Conservation (phyloP, 129 eudicot species). For the Pulicaria dysenterica region DNA sequence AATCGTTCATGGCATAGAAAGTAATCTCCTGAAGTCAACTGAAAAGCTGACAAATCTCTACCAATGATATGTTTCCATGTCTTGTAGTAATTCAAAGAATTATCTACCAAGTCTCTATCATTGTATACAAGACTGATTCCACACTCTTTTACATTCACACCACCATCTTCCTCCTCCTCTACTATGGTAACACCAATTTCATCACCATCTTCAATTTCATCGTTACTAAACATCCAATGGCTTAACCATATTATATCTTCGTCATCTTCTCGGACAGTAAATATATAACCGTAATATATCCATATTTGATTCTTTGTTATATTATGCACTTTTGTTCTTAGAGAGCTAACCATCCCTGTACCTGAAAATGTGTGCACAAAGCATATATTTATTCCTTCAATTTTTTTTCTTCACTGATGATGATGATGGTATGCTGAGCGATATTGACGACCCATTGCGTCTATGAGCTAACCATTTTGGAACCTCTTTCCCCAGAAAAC, state of each 20-base stretch:
- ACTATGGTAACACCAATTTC: no score
- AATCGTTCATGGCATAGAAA: no score
- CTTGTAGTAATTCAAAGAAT: no score
- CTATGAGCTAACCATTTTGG: constrained; percentile 10
- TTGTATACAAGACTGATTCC: no score
- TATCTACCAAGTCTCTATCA: no score
- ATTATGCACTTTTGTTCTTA: not conserved
- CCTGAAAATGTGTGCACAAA: constrained; percentile 1
- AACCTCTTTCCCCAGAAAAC: constrained; percentile 19
- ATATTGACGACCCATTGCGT: not conserved
- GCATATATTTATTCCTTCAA: constrained; percentile 22
- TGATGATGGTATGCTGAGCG: not conserved
- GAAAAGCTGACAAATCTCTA: no score
- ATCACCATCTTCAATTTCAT: no score
- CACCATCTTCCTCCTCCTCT: no score
- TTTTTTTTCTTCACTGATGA: not conserved
- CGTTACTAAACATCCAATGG: no score
- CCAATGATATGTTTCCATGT: no score
- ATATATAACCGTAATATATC: not conserved
- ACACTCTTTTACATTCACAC: no score
- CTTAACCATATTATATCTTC: not conserved
- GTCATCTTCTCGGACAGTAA: not conserved
- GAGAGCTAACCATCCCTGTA: not conserved
- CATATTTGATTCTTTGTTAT: not conserved
- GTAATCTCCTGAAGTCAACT: no score